A percentile compares a stretch with the other conserved stretches of the same genome.
Conservation (phyloP, 805 yeast genomes). For the Candida koratica region DNA sequence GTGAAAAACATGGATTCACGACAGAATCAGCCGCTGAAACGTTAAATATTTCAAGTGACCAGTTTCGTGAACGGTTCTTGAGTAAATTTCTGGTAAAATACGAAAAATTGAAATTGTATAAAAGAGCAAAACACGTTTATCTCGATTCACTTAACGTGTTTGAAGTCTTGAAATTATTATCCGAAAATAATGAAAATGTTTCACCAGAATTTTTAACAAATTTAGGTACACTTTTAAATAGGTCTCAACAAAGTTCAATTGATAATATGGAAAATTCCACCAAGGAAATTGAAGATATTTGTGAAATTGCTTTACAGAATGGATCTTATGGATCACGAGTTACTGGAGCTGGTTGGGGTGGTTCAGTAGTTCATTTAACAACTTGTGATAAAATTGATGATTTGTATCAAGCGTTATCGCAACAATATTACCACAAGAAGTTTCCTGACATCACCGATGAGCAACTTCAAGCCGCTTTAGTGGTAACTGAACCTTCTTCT, state of each 20-base stretch:
- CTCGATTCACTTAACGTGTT: constrained; percentile 59
- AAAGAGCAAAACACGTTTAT: constrained; percentile 60
- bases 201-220: constrained; percentile 33
- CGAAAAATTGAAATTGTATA: constrained; percentile 50
- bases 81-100: constrained; percentile 54
- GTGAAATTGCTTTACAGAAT: constrained; percentile 47
- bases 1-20: constrained; percentile 44
- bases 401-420: constrained; percentile 41
- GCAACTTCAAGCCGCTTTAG: constrained; percentile 48
- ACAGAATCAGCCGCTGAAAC: constrained; percentile 44
- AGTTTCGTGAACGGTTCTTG: constrained; percentile 45
- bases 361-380: constrained; percentile 65
- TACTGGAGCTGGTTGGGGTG: constrained; percentile 84
- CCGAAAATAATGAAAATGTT: constrained; percentile 16
- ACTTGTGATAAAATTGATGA: constrained; percentile 35
- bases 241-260: constrained; percentile 51
- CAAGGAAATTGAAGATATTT: constrained; percentile 49
- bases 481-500: constrained; percentile 52
- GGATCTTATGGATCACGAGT: constrained; percentile 66
- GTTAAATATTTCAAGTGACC: constrained; percentile 40
- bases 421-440: constrained; percentile 47
- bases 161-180: constrained; percentile 42
- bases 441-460: constrained; percentile 47
- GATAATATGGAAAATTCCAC: constrained; percentile 47
- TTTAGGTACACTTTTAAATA: constrained; percentile 57